A percentile compares a stretch with the other conserved stretches of the same genome.
Conservation (phyloP, 75 land plant species). For the Cunninghamia lanceolata region DNA sequence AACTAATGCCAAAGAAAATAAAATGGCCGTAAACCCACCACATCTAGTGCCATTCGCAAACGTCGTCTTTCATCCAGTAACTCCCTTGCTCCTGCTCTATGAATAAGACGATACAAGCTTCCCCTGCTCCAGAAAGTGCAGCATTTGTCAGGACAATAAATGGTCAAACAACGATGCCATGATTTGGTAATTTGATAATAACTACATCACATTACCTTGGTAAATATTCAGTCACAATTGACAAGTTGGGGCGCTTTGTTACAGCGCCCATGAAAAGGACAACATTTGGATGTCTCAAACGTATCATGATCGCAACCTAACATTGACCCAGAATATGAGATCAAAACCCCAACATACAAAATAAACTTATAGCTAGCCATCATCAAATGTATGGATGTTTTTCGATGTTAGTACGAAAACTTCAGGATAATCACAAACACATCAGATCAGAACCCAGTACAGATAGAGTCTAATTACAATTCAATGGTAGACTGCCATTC, state of each 20-base stretch:
- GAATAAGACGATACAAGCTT: slow-evolving; percentile 75
- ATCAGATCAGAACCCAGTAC: neutral
- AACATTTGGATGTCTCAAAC: slow-evolving; percentile 90
- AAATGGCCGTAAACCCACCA: slow-evolving; percentile 47
- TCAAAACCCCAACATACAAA: neutral
- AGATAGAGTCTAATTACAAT: neutral
- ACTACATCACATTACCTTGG: slow-evolving; percentile 53
- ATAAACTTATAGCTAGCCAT: neutral
- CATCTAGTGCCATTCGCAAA: slow-evolving; percentile 88
- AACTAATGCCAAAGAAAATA: slow-evolving; percentile 7
- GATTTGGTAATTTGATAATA: neutral
- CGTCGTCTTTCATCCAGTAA: slow-evolving; percentile 77
- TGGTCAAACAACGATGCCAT: neutral
- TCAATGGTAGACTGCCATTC: neutral
- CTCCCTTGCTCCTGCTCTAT: slow-evolving; percentile 62
- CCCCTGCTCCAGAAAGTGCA: slow-evolving; percentile 57
- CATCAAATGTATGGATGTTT: neutral
- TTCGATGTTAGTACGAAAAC: neutral
- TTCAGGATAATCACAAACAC: neutral
- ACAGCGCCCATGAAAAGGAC: slow-evolving; percentile 97
- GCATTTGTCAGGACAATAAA: neutral
- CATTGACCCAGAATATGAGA: neutral
- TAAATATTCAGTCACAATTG: slow-evolving; percentile 91
- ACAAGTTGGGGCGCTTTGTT: slow-evolving; percentile 75
- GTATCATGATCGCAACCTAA: slow-evolving; percentile 82